Base-by-base conservation (phyloP, 106 monocot species). In the Phalaenopsis equestris region DNA sequence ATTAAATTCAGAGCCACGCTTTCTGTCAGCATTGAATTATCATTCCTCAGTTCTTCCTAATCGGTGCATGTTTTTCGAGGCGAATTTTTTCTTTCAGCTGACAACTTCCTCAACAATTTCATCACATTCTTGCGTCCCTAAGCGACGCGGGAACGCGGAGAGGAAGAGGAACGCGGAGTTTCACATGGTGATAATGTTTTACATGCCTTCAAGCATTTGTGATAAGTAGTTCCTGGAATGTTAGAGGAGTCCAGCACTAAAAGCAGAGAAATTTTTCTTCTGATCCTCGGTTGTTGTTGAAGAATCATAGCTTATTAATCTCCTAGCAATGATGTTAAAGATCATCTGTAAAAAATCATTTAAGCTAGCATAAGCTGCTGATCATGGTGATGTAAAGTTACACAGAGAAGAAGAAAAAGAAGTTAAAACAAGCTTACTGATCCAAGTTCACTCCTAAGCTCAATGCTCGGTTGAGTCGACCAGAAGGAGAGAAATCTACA, bases 301-400 rank as follows among this genome's bases (percentile, higher is more conserved):
- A 2, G 89, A 42, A 6, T 89, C 86, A 72, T 84, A 89, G 67
- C 89, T 84, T 30, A 89, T 89, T 72, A 45, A 45, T 4, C 82
- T 89, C 86, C 86, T 89, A 11, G 86, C 89, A 72, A 86, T 86
- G 38, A 89, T 75, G 39, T 86, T 84, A 84, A 89, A 89, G 78
- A 89, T 86, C 89, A 89, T 86, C 89, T 88, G 47, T 2, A 58
- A 56, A 68, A 73, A 57, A 5, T n/a, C 30, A 30, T 30, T 30
- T 30, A 30, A 30, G 30, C 30, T 30, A 30, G 30, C 30, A 30
- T 30, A 30, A 30, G 30, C 30, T 30, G 30, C 30, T 30, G 30
- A 30, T 30, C 30, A 30, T 30, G 30, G 30, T 30, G n/a, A 30
- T 30, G 30, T 30, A 30, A 30, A 30, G 30, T 30, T 30, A 30